These are phyloP conservation scores for Lodderomyces parapsilosis DNA, from an alignment of 1,139 yeast species.

Conservation along the genomic window DNA sequence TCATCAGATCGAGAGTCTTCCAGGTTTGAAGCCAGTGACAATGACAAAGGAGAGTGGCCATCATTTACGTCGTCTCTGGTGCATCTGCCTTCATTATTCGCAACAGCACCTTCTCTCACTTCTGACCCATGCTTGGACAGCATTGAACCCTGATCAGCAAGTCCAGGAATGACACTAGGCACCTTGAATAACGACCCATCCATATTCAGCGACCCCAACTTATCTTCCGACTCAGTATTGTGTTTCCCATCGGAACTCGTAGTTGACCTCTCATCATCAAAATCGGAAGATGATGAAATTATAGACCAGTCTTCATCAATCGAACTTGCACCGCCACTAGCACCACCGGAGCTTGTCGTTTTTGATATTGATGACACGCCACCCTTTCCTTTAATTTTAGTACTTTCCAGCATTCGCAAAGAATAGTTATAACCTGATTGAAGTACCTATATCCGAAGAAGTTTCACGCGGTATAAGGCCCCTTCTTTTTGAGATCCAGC, in stretches of 20 bases:
- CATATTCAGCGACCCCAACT: slow-evolving; percentile 1
- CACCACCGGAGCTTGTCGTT: too few relatives aligned
- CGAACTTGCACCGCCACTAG: slow-evolving; percentile 2
- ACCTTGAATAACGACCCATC: slow-evolving; percentile 9
- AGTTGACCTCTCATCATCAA: slow-evolving; percentile 36
- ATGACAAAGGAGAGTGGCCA: background rate
- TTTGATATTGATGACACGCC: background rate
- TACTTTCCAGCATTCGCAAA: background rate
- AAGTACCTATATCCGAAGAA: too few relatives aligned
- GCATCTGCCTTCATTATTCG: background rate
- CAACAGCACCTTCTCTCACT: background rate
- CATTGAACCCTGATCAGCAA: background rate
- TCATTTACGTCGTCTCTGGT: background rate
- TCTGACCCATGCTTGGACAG: background rate
- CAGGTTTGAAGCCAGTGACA: background rate
- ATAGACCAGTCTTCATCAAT: slow-evolving; percentile 47
- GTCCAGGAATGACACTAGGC: slow-evolving; percentile 6
- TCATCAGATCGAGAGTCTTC: slow-evolving; percentile 5
- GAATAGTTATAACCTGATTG: too few relatives aligned
- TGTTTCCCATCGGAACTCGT: slow-evolving; percentile 17
- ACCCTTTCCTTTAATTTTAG: background rate
- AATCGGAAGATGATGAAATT: slow-evolving; percentile 44
- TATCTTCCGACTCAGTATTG: background rate
- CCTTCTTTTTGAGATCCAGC: too few relatives aligned
- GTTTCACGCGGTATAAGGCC: too few relatives aligned